A percentile compares a stretch with the other conserved stretches of the same genome.
Evolutionary conservation across 148 eudicot genomes (phyloP).

Genomic region (Gaultheria prostrata): DNA sequence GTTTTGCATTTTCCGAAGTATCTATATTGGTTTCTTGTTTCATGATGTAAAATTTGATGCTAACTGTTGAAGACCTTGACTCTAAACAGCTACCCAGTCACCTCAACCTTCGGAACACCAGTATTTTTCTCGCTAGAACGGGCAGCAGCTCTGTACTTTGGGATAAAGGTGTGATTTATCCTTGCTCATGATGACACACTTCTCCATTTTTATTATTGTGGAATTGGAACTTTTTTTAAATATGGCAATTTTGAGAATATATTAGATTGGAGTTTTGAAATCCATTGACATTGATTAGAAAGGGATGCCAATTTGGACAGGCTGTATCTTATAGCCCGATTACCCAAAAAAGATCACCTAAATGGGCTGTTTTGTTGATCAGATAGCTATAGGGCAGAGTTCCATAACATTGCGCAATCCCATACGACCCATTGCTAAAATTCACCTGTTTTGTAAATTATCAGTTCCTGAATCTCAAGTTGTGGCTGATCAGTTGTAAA

Average conservation of each 20-base stretch:
- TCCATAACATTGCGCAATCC: background rate
- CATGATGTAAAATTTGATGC: background rate
- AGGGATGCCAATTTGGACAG: background rate
- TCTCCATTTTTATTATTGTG: background rate
- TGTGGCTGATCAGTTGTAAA: background rate
- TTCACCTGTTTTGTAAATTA: background rate
- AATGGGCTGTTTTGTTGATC: background rate
- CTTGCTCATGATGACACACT: background rate
- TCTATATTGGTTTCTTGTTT: background rate
- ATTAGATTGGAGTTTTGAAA: background rate
- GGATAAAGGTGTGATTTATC: constrained; percentile 61
- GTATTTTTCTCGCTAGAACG: constrained; percentile 74
- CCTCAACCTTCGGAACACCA: constrained; percentile 56
- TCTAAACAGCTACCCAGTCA: constrained; percentile 70
- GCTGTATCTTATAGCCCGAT: background rate
- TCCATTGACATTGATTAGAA: background rate
- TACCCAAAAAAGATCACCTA: background rate
- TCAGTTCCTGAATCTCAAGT: background rate
- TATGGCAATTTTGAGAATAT: background rate
- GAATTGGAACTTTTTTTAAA: background rate
- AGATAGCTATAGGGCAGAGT: too few relatives aligned
- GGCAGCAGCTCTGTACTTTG: constrained; percentile 93
- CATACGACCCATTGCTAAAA: background rate
- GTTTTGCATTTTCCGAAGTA: constrained; percentile 3
- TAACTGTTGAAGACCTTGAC: constrained; percentile 15